phyloP scores from a whole-genome alignment of 2,329 filamentous ascomycete species.

The Botrytis aclada region DNA sequence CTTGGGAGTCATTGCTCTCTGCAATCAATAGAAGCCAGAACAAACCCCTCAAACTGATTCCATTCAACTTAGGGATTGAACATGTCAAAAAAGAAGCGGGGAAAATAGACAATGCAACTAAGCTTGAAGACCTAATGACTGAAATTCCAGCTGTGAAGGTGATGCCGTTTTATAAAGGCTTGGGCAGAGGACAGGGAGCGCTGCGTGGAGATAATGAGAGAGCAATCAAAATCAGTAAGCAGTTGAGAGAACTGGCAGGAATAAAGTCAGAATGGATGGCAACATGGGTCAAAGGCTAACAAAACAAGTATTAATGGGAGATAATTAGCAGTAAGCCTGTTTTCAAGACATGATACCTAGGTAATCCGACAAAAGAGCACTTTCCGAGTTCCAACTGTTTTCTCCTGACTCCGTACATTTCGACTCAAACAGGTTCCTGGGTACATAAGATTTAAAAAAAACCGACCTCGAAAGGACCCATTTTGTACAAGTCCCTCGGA shows the following conservation, averaged over 20 bases:
- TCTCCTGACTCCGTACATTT: neutral
- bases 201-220: too few species aligned
- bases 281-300: neutral
- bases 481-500: neutral
- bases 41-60: neutral
- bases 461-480: neutral
- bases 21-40: neutral
- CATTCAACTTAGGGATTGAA: neutral
- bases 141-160: too few species aligned
- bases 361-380: neutral
- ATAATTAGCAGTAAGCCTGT: too few species aligned
- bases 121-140: neutral
- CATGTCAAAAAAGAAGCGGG: neutral
- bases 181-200: too few species aligned
- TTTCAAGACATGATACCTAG: too few species aligned
- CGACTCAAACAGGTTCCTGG: neutral
- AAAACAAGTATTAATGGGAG: too few species aligned
- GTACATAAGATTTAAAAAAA: neutral
- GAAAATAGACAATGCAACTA: neutral
- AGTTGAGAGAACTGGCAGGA: too few species aligned
- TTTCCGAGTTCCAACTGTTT: neutral
- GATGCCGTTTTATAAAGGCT: too few species aligned
- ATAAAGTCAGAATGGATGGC: too few species aligned
- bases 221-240: too few species aligned
- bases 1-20: neutral